Evolutionary conservation across 345 rosid genomes (phyloP), one percentile per base, ranked within the genome.

Genomic region (Hypericum perforatum): DNA sequence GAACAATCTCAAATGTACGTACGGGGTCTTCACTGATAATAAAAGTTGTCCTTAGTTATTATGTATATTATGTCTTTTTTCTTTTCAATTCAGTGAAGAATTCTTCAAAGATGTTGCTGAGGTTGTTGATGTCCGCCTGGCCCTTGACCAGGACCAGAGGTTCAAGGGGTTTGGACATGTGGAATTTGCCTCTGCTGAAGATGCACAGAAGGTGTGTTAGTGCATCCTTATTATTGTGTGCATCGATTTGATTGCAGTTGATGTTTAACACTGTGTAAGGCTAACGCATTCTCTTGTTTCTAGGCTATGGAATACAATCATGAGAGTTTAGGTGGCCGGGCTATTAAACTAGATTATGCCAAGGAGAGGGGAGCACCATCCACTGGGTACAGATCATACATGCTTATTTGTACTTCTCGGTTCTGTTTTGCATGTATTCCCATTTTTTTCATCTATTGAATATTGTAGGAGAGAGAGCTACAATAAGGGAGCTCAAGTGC

Each of bases 161-260:
- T 78, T 80, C 39, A 85, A 60, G 74, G 97, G 98, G 0, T 88
- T 54, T 62, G 94, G 91, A 9, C 94, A 88, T 60, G 94, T 88
- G 65, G 95, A 88, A 63, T 92, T 92, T 69, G 69, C 82, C 13
- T 55, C 91, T 0, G 60, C 57, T 40, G 94, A 88, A 62, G 89
- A 7, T 3, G 98, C 95, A n/a, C 62, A 53, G n/a, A 85, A 85
- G 82, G 98, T 73, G 12, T 10, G 39, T 52, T 52, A 1, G 32
- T 22, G 32, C 32, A 22, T 22, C 2, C 32, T 22, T 22, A 22
- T 22, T 22, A 22, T 4, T 22, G 4, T 22, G 32, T 22, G 32
- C 32, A 22, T 1, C 4, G 32, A 22, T 22, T 22, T 22, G 32
- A 22, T 22, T 22, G 32, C 32, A 22, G 32, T 22, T 22, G 32